Evolutionary conservation across 2,329 filamentous ascomycete species (phyloP), one percentile per base, ranked within the genome.

Genomic region (Cladosporium sp.): DNA sequence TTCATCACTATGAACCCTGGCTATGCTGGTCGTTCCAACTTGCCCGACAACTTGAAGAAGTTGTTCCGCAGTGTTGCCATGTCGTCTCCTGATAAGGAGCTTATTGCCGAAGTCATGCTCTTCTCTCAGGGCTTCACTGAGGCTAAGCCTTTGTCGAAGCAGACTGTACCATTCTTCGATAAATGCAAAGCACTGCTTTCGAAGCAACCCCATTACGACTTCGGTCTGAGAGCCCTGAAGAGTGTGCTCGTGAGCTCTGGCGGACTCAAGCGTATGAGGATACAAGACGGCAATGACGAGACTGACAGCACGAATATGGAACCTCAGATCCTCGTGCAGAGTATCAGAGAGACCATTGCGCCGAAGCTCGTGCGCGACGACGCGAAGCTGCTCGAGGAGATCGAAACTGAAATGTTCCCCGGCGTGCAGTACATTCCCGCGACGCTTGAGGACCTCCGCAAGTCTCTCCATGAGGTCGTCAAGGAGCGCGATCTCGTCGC

Each of bases 1-100:
- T 99, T 99, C 83, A 99, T 99, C 78, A 99, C 95, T 47, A 99
- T 99, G 96, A 99, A 99, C 79, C 95, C 95, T 78, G 95, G 95
- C 62, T 99, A 99, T 80, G 95, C 95, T 63, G 95, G 95, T 66
- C 92, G 95, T 80, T 99, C 95, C 59, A 99, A 99, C 80, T 82
- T 99, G 75, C 95, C 95, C 2, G 95, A 99, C 81, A 99, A 99
- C 78, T 80, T 99, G 82, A 99, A 99, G 88, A 99, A 99, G 81
- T 84, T 99, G 49, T 99, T 99, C 88, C 90, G 96, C 77, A 99
- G 95, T 75, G 93, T 99, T 61, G 95, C 95, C 69, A 99, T 99
- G 95, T 99, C 95, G 12, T 99, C 98, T 80, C 95, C 95, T 0
- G 96, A 99, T 83, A 99, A 99, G 80, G 96, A 99, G 79, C 90